phyloP scores from a whole-genome alignment of 2,329 filamentous ascomycete genomes.

The Fusarium poae region DNA sequence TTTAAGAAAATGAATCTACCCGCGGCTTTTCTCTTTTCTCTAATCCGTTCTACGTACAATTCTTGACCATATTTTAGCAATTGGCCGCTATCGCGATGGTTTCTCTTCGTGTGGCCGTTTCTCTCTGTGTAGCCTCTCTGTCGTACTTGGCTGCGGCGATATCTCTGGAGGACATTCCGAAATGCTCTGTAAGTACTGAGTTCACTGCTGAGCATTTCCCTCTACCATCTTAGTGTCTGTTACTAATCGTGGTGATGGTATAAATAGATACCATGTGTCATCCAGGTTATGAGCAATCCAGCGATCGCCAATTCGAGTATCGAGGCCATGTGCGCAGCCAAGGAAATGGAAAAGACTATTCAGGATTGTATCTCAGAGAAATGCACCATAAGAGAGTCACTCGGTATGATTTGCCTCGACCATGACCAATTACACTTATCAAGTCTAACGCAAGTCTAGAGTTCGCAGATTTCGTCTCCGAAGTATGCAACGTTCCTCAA shows the following conservation, averaged over 20 bases:
- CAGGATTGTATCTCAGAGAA: background rate
- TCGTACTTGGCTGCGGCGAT: background rate
- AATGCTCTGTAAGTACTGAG: slow-evolving; percentile 4
- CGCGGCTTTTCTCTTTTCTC: background rate
- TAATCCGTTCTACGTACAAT: background rate
- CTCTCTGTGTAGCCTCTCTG: background rate
- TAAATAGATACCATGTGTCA: background rate
- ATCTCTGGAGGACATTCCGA: background rate
- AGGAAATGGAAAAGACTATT: background rate
- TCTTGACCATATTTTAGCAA: background rate
- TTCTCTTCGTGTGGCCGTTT: background rate
- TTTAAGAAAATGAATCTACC: background rate
- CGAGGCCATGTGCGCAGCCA: background rate
- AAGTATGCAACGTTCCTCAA: background rate
- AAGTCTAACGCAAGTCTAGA: background rate
- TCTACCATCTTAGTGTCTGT: background rate
- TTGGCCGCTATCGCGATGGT: background rate
- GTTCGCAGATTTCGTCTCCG: background rate
- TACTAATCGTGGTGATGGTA: background rate
- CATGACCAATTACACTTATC: too few relatives aligned
- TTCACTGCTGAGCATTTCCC: background rate
- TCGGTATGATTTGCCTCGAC: background rate
- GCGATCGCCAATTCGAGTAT: background rate
- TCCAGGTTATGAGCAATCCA: background rate
- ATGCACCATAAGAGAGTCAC: background rate